A percentile compares a stretch with the other conserved stretches of the same genome.
phyloP scores from a whole-genome alignment of 768 basidiomycete genomes.

The Udeniomyces megalosporus region DNA sequence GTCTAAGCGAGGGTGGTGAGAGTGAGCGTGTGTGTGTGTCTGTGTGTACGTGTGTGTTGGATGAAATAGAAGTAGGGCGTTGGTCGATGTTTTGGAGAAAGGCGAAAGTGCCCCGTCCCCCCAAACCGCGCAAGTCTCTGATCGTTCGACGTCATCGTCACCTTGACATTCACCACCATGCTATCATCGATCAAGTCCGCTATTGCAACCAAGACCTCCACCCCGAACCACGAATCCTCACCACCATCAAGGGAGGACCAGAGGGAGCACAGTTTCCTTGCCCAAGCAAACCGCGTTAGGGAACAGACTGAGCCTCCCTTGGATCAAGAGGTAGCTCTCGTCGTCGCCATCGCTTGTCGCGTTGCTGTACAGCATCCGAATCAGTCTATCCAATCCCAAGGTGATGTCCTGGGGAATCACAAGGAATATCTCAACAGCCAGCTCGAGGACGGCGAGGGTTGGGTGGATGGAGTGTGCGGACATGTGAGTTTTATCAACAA shows the following conservation, averaged over 20 bases:
- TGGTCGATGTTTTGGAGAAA: no score
- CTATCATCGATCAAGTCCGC: not conserved
- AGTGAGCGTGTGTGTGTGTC: no score
- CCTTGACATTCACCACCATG: not conserved
- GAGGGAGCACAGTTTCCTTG: not conserved
- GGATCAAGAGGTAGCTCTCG: slow-evolving; percentile 1
- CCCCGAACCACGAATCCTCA: not conserved
- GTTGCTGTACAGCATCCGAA: not conserved
- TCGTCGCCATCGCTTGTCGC: not conserved
- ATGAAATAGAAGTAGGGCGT: no score
- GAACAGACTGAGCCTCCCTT: not conserved
- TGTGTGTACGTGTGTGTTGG: no score
- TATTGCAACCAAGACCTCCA: no score
- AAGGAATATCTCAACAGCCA: no score
- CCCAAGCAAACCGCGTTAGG: not conserved
- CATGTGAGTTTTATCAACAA: slow-evolving; percentile 8
- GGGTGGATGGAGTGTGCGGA: slow-evolving; percentile 5
- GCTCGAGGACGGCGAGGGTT: not conserved
- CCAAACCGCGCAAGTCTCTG: no score
- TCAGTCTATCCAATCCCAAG: not conserved
- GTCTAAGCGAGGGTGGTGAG: no score
- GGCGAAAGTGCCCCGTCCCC: no score
- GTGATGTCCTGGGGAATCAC: no score
- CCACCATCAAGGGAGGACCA: not conserved
- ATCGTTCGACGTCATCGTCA: no score